Percentiles rank a stretch among this genome's conserved stretches.
phyloP scores from a whole-genome alignment of 2,329 filamentous ascomycete genomes.

The Botrytis tulipae region DNA sequence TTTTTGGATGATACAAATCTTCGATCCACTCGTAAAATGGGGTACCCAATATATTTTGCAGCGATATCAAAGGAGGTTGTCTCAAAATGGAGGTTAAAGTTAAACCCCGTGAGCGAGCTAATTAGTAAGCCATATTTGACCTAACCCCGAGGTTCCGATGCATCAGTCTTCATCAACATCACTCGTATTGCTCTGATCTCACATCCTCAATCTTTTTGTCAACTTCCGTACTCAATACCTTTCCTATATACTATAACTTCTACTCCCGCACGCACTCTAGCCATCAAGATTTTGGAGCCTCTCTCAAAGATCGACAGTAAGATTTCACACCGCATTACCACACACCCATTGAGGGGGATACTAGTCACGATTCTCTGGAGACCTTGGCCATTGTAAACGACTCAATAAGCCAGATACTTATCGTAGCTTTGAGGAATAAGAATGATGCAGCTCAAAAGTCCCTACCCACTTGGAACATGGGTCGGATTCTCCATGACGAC shows the following conservation, averaged over 20 bases:
- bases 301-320: background rate
- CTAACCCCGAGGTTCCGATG: background rate
- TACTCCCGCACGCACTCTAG: background rate
- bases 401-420: background rate
- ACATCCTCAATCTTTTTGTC: background rate
- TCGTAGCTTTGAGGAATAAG: fast-evolving
- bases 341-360: background rate
- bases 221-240: background rate
- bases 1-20: background rate
- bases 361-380: background rate
- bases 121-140: background rate
- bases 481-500: background rate
- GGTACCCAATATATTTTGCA: background rate
- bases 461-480: background rate
- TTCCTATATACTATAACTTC: background rate
- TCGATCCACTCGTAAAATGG: background rate
- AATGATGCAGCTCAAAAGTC: background rate
- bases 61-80: background rate
- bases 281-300: background rate
- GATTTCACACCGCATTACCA: background rate
- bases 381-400: background rate
- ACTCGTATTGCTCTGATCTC: background rate
- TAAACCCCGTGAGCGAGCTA: background rate
- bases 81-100: background rate
- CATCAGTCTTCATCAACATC: background rate